Base-by-base conservation (phyloP, 306 rosid genomes). In the Inga laurina region DNA sequence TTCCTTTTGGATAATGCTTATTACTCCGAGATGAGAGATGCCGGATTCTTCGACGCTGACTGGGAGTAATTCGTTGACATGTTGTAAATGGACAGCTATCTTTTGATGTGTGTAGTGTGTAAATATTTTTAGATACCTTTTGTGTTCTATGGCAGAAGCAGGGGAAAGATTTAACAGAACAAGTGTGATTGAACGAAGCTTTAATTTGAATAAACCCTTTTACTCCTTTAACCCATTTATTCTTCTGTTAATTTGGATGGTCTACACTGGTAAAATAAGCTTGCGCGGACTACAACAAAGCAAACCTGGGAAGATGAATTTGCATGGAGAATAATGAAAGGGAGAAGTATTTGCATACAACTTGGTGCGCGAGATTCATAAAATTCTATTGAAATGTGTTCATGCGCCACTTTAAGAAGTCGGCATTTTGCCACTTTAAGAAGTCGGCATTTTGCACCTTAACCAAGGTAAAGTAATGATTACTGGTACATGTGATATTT, bases 1-100 rank as follows among this genome's bases (percentile, higher is more conserved):
- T 92, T 92, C 77, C 91, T 90, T 81, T 87, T 92, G 89, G 94
- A 94, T 11, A 91, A 81, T 34, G 97, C 94, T 5, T 94, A 94
- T 79, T 94, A 90, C 85, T 88, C 92, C 0, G 97, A 92, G 83
- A 94, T 94, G 98, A 94, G 84, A 85, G 98, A 94, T 85, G 97
- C 98, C 19, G 98, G 98, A 73, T 94, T 94, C 92, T 92, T 94
- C 78, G 98, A 94, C 67, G 87, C 87, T n/a, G 95, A 94, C 51
- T 94, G 91, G 95, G 98, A 91, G 82, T 92, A 88, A 81, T 75
- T 75, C 35, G 35, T 35, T 65, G 37, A 66, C 75, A 81, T 76
- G 74, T 73, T 83, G 56, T 87, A 67, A 65, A 75, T 78, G 84
- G 72, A 61, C 48, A 8, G 61, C 10, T 65, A 51, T 74, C 46